phyloP scores from a whole-genome alignment of 805 yeast genomes.

The Cyberlindnera xylosilytica region DNA sequence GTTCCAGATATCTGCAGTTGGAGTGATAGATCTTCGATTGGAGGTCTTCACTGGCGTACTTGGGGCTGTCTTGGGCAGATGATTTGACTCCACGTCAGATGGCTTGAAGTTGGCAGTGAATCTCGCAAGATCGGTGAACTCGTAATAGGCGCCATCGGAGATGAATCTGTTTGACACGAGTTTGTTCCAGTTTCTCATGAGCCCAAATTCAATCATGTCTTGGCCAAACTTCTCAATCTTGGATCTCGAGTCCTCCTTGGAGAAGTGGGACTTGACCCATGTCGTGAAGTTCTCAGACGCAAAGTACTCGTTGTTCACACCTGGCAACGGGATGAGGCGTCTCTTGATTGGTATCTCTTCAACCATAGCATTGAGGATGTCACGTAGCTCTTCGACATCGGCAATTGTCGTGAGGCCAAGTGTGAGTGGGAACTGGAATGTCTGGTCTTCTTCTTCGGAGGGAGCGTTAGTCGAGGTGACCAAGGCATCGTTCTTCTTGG shows the following conservation, averaged over 20 bases:
- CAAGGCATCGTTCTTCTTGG: neutral
- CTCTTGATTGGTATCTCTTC: slow-evolving; percentile 22
- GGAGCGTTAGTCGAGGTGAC: no score
- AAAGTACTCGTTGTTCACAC: slow-evolving; percentile 30
- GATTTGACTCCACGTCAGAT: neutral
- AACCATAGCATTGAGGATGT: slow-evolving; percentile 11
- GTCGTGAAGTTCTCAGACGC: slow-evolving; percentile 25
- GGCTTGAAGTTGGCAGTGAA: slow-evolving; percentile 19
- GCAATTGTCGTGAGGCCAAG: slow-evolving; percentile 20
- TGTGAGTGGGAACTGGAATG: slow-evolving; percentile 23
- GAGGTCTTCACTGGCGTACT: neutral
- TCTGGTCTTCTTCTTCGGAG: slow-evolving; percentile 16
- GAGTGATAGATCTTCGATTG: slow-evolving; percentile 1
- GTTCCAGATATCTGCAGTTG: slow-evolving; percentile 17
- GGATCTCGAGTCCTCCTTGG: slow-evolving; percentile 27
- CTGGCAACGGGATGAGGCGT: slow-evolving; percentile 29
- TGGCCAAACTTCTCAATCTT: slow-evolving; percentile 35
- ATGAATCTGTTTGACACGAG: slow-evolving; percentile 14
- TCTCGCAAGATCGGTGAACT: slow-evolving; percentile 27
- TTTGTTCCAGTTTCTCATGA: slow-evolving; percentile 29
- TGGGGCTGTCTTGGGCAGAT: neutral
- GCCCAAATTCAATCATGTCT: slow-evolving; percentile 21
- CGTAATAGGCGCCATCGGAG: slow-evolving; percentile 27
- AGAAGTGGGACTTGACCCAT: slow-evolving; percentile 23
- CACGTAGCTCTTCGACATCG: slow-evolving; percentile 16